Percentiles rank a stretch among this genome's conserved stretches.
Evolutionary conservation across 768 basidiomycete species (phyloP).

Genomic region (Lentinula detonsa): DNA sequence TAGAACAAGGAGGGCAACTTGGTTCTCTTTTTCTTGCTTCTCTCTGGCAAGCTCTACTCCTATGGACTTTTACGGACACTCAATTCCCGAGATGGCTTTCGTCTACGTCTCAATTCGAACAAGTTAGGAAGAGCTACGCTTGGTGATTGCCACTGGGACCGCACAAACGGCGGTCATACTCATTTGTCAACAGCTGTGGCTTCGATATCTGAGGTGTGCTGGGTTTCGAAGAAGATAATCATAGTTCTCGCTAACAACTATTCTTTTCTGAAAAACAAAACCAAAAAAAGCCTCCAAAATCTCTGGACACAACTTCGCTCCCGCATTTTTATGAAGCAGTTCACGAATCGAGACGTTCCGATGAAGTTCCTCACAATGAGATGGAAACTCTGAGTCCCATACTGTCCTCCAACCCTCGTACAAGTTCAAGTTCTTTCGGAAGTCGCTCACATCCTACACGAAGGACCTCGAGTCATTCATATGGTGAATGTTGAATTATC

Average conservation of each 20-base stretch:
- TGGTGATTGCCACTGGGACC: not conserved
- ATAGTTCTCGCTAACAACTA: not conserved
- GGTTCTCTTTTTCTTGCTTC: slow-evolving; percentile 40
- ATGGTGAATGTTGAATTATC: not conserved
- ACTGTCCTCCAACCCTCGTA: not conserved
- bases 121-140: slow-evolving; percentile 3
- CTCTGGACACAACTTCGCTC: not conserved
- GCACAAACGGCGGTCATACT: not conserved
- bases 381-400: not conserved
- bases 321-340: not conserved
- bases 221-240: not conserved
- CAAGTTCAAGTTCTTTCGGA: not conserved
- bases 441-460: not conserved
- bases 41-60: slow-evolving; percentile 42
- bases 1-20: slow-evolving; percentile 22
- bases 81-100: not conserved
- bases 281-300: not conserved
- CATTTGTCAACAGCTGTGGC: not conserved
- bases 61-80: slow-evolving; percentile 34
- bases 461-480: not conserved
- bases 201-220: not conserved
- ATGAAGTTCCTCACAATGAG: not conserved
- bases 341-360: not conserved
- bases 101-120: slow-evolving; percentile 3
- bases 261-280: not conserved